Percentiles rank a stretch among this genome's conserved stretches.
These are phyloP conservation scores for Hyaloscypha hepaticicola DNA, from an alignment of 495 filamentous ascomycete species.

Conservation along the genomic window DNA sequence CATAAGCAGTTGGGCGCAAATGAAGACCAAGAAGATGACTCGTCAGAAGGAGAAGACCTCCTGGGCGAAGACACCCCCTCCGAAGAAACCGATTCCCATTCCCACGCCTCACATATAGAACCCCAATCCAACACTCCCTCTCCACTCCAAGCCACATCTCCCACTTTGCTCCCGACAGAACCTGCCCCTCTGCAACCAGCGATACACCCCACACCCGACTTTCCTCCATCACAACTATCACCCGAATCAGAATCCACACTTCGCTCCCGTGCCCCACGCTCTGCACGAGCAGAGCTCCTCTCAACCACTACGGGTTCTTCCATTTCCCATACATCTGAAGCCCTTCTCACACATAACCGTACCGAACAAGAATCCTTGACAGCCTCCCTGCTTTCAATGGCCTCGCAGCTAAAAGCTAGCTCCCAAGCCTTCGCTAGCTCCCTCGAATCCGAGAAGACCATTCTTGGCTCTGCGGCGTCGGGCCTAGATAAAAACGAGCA, in stretches of 20 bases:
- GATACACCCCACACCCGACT: conserved; percentile 16
- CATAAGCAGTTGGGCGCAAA: conserved; percentile 10
- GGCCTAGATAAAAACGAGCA: conserved; percentile 73
- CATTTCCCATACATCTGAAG: conserved; percentile 53
- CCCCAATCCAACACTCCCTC: conserved; percentile 18
- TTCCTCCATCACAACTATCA: conserved; percentile 24
- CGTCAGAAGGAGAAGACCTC: conserved; percentile 51
- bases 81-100: conserved; percentile 29
- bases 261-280: conserved; percentile 19
- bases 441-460: conserved; percentile 68
- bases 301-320: conserved; percentile 28
- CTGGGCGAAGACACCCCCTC: conserved; percentile 43
- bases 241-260: conserved; percentile 28
- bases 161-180: conserved; percentile 15
- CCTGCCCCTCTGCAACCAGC: background rate
- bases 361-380: conserved; percentile 84
- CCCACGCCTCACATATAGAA: conserved; percentile 20
- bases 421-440: conserved; percentile 66
- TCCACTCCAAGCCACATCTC: conserved; percentile 12
- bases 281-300: conserved; percentile 15
- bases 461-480: conserved; percentile 65
- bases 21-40: conserved; percentile 37
- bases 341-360: conserved; percentile 69
- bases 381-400: conserved; percentile 72
- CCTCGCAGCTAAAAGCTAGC: conserved; percentile 71